These are phyloP conservation scores for Jamesozyma rosinii DNA, from an alignment of 805 yeast species.

Conservation along the genomic window DNA sequence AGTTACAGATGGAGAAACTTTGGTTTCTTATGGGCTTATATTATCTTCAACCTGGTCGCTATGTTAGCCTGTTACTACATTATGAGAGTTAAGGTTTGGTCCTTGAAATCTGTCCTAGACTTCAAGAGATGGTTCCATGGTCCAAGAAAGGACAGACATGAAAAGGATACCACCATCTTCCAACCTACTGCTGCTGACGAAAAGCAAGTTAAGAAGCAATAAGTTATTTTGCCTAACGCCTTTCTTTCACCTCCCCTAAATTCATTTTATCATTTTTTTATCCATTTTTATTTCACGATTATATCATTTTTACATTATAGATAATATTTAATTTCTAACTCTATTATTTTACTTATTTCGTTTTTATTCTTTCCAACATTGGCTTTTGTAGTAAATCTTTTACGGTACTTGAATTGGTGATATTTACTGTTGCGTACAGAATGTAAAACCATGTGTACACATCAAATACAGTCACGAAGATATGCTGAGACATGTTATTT, in stretches of 20 bases:
- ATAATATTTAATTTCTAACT: too few relatives aligned
- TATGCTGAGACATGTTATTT: too few relatives aligned
- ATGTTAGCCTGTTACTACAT: slow-evolving; percentile 33
- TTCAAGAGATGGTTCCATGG: slow-evolving; percentile 35
- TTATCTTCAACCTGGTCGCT: slow-evolving; percentile 33
- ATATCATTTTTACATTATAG: too few relatives aligned
- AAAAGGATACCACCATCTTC: slow-evolving; percentile 38
- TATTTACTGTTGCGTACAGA: too few relatives aligned
- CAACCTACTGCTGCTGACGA: slow-evolving; percentile 34
- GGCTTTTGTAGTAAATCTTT: too few relatives aligned
- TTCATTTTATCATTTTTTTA: neutral
- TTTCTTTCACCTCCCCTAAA: neutral
- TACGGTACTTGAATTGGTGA: too few relatives aligned
- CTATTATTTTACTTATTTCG: too few relatives aligned
- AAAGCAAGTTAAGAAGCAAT: slow-evolving; percentile 21
- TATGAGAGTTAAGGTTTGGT: slow-evolving; percentile 34
- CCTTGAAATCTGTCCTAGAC: slow-evolving; percentile 28
- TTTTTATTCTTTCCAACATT: too few relatives aligned
- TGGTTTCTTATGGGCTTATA: slow-evolving; percentile 45
- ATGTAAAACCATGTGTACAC: too few relatives aligned
- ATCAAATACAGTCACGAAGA: too few relatives aligned
- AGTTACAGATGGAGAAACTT: slow-evolving; percentile 57
- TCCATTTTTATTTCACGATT: neutral
- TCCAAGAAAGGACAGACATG: slow-evolving; percentile 40
- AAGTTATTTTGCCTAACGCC: neutral